Percentiles rank a stretch among this genome's conserved stretches.
These are phyloP conservation scores for Cladorrhinum sp. DNA, from an alignment of 2,329 filamentous ascomycete genomes.

Conservation along the genomic window DNA sequence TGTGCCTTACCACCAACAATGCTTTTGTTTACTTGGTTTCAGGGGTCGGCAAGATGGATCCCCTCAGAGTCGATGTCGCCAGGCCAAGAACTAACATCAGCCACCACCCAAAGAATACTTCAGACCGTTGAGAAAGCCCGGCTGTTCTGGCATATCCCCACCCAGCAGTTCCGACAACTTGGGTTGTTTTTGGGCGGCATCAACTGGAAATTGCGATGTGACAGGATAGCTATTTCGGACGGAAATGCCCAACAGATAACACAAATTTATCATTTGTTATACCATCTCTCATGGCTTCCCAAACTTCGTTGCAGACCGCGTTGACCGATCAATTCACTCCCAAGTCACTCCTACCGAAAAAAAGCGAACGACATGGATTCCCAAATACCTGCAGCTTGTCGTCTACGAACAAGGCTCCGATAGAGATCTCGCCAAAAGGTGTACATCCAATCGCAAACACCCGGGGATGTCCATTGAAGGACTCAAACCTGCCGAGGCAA, in stretches of 20 bases:
- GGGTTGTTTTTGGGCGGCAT: neutral
- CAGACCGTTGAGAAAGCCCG: neutral
- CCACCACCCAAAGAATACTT: neutral
- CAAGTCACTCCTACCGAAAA: neutral
- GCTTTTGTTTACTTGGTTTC: conserved; percentile 8
- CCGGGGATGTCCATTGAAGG: neutral
- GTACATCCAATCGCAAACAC: neutral
- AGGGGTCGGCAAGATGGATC: neutral
- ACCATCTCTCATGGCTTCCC: neutral
- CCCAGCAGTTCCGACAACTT: conserved; percentile 1
- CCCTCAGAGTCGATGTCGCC: neutral
- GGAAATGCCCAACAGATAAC: neutral
- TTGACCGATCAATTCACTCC: neutral
- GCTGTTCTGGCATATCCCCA: neutral
- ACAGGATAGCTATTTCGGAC: neutral
- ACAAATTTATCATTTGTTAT: neutral
- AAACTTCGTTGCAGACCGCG: neutral
- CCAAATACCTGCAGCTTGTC: neutral
- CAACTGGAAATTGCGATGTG: neutral
- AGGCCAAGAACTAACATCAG: neutral
- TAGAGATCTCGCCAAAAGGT: neutral
- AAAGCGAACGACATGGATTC: neutral
- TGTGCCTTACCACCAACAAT: neutral
- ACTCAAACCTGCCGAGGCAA: neutral
- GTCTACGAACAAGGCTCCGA: neutral